Percentiles rank a stretch among this genome's conserved stretches.
Evolutionary conservation across 2,329 filamentous ascomycete species (phyloP).

Genomic region (Arthrobotrys iridis): DNA sequence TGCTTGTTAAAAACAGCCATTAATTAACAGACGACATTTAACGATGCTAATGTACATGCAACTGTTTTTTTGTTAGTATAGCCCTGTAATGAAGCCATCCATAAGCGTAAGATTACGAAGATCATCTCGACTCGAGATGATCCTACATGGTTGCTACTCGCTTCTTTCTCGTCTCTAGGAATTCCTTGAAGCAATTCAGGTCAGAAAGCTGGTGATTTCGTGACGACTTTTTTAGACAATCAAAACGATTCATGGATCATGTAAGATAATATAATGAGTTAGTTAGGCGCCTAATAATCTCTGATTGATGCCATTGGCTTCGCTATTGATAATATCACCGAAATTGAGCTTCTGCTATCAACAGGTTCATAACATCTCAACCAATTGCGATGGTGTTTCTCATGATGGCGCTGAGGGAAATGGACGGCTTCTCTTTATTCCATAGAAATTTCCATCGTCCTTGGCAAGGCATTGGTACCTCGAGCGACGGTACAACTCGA

Average conservation of each 20-base stretch:
- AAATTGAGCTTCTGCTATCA: too few relatives aligned
- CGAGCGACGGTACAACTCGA: background rate
- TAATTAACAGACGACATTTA: conserved; percentile 1
- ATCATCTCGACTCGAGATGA: conserved; percentile 15
- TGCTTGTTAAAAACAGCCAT: conserved; percentile 6
- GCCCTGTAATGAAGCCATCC: background rate
- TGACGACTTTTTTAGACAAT: conserved; percentile 9
- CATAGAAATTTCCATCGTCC: background rate
- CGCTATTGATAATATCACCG: too few relatives aligned
- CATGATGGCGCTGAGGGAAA: background rate
- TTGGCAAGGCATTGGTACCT: background rate
- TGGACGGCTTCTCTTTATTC: background rate
- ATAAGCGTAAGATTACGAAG: conserved; percentile 6
- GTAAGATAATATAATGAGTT: too few relatives aligned
- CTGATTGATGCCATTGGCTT: background rate
- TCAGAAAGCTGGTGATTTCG: background rate
- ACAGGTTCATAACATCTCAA: too few relatives aligned
- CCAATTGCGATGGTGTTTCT: too few relatives aligned
- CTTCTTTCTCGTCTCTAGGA: background rate
- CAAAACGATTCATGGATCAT: background rate
- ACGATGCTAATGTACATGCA: conserved; percentile 3
- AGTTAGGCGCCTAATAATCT: background rate
- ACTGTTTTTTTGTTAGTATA: background rate
- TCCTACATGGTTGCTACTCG: background rate
- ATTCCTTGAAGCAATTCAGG: background rate